Base-by-base conservation (phyloP, 331 rosid genomes). In the Malus hybrid region DNA sequence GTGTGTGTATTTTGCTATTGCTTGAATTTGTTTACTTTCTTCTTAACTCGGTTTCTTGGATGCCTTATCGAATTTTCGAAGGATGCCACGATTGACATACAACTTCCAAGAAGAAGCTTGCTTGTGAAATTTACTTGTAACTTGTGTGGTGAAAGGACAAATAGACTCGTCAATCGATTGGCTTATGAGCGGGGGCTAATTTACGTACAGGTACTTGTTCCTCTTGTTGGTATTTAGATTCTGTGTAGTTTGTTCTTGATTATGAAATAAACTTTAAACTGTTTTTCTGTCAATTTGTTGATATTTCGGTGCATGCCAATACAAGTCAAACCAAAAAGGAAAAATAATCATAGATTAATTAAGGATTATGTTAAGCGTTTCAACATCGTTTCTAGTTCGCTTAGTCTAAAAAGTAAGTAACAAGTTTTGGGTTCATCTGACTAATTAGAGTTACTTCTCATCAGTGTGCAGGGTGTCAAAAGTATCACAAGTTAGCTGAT, bases 61-160 rank as follows among this genome's bases (percentile, higher is more conserved):
- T 57, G 22, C 44, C 44, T 63, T 56, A n/a, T 4, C 79, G 75
- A 78, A 94, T 63, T 50, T 24, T 4, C 79, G 74, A 78, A 94
- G 97, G 89, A 84, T 81, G 88, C 81, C 60, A 83, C 78, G 22
- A 84, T 90, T 82, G 86, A 92, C 70, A 76, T 87, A 60, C 75
- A 75, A 78, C 89, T 92, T 60, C 97, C 97, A 20, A 87, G 98
- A 81, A 87, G 99, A 87, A 88, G 93, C 64, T 85, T 94, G 85
- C 89, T 85, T 53, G 93, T 94, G 64, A 84, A 89, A 68, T 91
- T 91, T 86, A 88, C 97, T 18, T 91, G 97, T 80, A 30, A 85
- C 69, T 82, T 52, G 60, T 91, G 99, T 52, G 88, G 89, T 77
- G 96, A 86, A 78, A 94, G 91, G 83, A 91, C 97, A 30, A n/a